Base-by-base conservation (phyloP, 192 early-diverging fungal genomes). In the Umbelopsis vinacea region DNA sequence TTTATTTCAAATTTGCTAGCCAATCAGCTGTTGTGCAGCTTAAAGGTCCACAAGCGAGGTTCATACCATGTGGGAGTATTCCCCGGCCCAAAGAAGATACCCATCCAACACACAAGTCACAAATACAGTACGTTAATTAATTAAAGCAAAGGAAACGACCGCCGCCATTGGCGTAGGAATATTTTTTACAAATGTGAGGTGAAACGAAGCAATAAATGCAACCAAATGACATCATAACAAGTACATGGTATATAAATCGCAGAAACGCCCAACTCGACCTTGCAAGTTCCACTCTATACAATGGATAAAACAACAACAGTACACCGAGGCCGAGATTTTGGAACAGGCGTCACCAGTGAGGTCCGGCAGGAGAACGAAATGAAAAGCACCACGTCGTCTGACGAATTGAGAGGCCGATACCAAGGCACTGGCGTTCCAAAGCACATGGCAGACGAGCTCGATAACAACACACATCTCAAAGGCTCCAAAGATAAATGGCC, bases 271-370 rank as follows among this genome's bases (percentile, higher is more conserved):
- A 55, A 22, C 52, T 12, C 21, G 3, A 55, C 53, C 14, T 54
- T 6, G 26, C 53, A 52, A 7, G 6, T 15, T 29, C 6, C 6
- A 6, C 26, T 37, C 15, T 33, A 37, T 19, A 63, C 6, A 19
- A 63, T 63, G 57, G 57, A 63, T 37, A 17, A 63, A 12, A 6
- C 15, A 17, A 35, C 26, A 17, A 35, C 26, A 15, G 33, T 63
- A 37, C 57, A 63, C 37, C 23, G 26, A 14, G 57, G 57, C 29
- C 33, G 57, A 37, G 57, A 63, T 33, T 63, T 37, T 63, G 57
- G 57, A 35, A 63, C 57, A 11, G 57, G 57, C 33, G 3, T 63
- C 3, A 17, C 26, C 11, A 63, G 57, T 29, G 57, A 63, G 12
- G 33, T 4, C 14, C 57, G 57, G 26, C 15, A 37, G 19, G 57